Conservation (phyloP, 2,329 filamentous ascomycete species). For the Ceratocystis ficicola region DNA sequence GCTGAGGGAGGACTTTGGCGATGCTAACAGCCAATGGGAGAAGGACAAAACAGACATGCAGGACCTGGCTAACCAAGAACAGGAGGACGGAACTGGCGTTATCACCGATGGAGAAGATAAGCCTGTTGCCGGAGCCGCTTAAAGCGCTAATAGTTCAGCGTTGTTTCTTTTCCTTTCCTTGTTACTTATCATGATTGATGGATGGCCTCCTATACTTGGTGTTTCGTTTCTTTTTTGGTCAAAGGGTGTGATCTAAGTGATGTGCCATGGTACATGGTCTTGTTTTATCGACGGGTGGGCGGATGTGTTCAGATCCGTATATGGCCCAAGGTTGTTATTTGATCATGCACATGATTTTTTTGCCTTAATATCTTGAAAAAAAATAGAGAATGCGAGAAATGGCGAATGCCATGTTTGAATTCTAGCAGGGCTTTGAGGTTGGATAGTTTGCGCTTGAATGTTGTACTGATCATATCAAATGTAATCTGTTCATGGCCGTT, state of each 20-base stretch:
- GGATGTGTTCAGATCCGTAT: conserved; percentile 3
- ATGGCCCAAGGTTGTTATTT: not conserved
- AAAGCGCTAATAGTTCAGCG: not conserved
- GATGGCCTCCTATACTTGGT: conserved; percentile 10
- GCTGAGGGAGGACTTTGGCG: conserved; percentile 68
- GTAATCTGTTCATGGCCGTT: no score
- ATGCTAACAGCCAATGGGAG: conserved; percentile 70
- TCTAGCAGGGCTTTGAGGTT: not conserved
- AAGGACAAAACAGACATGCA: conserved; percentile 74
- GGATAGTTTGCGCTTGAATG: not conserved
- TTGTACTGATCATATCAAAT: not conserved
- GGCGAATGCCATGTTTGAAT: not conserved
- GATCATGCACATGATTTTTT: not conserved
- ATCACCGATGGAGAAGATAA: not conserved
- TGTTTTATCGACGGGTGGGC: not conserved
- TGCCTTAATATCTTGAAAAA: not conserved
- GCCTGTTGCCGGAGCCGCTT: conserved; percentile 7
- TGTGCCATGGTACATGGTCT: conserved; percentile 13
- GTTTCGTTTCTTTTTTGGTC: conserved; percentile 14
- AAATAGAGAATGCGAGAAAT: not conserved
- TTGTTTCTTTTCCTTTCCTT: conserved; percentile 13
- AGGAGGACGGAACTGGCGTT: conserved; percentile 10
- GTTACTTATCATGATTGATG: conserved; percentile 15
- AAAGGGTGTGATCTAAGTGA: conserved; percentile 5
- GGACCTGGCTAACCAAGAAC: conserved; percentile 36